phyloP scores from a whole-genome alignment of 495 filamentous ascomycete genomes.

The Saxispiralis lemnorum region DNA sequence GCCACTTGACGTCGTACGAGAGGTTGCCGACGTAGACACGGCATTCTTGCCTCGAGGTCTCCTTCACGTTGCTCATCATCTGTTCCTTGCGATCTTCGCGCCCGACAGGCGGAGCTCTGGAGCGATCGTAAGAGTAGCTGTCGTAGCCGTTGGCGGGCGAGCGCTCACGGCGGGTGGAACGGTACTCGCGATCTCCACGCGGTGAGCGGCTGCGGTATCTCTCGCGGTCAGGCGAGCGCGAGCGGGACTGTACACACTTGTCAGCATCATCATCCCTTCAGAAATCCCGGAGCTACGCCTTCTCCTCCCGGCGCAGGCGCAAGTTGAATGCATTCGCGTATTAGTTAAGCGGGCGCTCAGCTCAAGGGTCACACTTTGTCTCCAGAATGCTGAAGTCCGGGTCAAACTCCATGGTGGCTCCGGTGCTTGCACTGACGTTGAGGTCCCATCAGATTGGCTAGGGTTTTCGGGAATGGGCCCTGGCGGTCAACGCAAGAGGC shows the following conservation, averaged over 20 bases:
- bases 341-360: too few relatives aligned
- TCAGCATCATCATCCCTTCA: too few relatives aligned
- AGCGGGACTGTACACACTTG: conserved; percentile 27
- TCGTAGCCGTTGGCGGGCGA: conserved; percentile 70
- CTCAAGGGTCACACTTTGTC: too few relatives aligned
- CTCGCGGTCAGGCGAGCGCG: conserved; percentile 80
- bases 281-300: too few relatives aligned
- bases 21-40: conserved; percentile 98
- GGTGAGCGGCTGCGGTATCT: conserved; percentile 84
- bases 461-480: too few relatives aligned
- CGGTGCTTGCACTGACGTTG: too few relatives aligned
- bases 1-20: conserved; percentile 99
- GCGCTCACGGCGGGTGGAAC: conserved; percentile 59
- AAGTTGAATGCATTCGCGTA: too few relatives aligned
- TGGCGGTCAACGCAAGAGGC: too few relatives aligned
- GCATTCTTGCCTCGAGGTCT: conserved; percentile 92
- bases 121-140: conserved; percentile 42
- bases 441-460: too few relatives aligned
- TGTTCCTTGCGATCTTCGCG: conserved; percentile 88
- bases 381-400: too few relatives aligned
- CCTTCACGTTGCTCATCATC: conserved; percentile 86
- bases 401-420: too few relatives aligned
- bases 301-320: too few relatives aligned
- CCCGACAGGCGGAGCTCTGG: conserved; percentile 44
- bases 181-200: conserved; percentile 59